Conservation (phyloP, 768 basidiomycete genomes). For the Solioccasus polychromus region DNA sequence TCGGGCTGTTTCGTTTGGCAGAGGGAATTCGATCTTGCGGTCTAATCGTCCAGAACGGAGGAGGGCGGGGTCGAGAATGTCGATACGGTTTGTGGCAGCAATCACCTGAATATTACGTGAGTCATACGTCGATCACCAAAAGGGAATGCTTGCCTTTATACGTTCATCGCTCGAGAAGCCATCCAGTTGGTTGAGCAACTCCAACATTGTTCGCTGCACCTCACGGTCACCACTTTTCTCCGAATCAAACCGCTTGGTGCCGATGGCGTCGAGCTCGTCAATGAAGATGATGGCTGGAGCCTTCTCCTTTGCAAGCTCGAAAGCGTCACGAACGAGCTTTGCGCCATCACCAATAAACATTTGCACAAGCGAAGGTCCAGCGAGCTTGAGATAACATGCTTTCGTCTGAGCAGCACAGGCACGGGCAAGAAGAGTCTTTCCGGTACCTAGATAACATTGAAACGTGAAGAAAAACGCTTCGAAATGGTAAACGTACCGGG, state of each 20-base stretch:
- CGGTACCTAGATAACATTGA: conserved; percentile 59
- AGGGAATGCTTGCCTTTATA: conserved; percentile 69
- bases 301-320: conserved; percentile 97
- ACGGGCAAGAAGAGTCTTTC: conserved; percentile 95
- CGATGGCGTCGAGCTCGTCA: conserved; percentile 97
- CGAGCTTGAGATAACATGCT: conserved; percentile 96
- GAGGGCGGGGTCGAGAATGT: conserved; percentile 97
- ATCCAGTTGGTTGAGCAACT: conserved; percentile 95
- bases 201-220: conserved; percentile 99
- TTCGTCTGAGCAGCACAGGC: conserved; percentile 98
- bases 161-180: conserved; percentile 96
- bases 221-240: conserved; percentile 99
- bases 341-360: conserved; percentile 99
- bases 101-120: conserved; percentile 65
- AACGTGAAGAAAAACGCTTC: neutral
- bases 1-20: conserved; percentile 95
- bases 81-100: conserved; percentile 97
- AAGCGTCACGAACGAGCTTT: conserved; percentile 97
- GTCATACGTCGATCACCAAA: conserved; percentile 1
- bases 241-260: conserved; percentile 97
- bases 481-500: conserved; percentile 64
- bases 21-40: conserved; percentile 97
- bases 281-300: conserved; percentile 99
- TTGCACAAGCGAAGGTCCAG: conserved; percentile 96
- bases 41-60: conserved; percentile 97